These are phyloP conservation scores for Penicillium nordicum DNA, from an alignment of 2,329 filamentous ascomycete species.

Conservation along the genomic window DNA sequence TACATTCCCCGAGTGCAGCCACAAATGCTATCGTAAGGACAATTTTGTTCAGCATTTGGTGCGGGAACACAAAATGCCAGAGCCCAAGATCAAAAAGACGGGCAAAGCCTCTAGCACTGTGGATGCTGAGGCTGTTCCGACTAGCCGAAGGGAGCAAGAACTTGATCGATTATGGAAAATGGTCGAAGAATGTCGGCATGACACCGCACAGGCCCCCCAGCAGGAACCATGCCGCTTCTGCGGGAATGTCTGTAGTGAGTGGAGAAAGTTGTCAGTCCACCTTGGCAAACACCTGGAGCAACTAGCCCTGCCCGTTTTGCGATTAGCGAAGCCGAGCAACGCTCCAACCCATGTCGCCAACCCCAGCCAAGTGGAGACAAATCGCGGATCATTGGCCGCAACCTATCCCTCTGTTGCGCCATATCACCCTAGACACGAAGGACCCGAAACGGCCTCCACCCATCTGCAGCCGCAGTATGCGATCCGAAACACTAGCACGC, in stretches of 20 bases:
- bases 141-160: conserved; percentile 33
- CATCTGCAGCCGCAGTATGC: conserved; percentile 15
- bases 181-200: conserved; percentile 72
- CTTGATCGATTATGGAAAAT: conserved; percentile 69
- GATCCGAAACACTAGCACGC: conserved; percentile 9
- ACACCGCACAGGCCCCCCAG: conserved; percentile 62
- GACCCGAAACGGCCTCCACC: neutral
- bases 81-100: conserved; percentile 72
- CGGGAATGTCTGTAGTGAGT: conserved; percentile 72
- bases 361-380: neutral
- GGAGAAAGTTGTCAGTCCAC: conserved; percentile 94
- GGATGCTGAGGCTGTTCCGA: conserved; percentile 20
- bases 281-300: conserved; percentile 92
- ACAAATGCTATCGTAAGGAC: conserved; percentile 81
- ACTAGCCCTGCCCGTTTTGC: conserved; percentile 76
- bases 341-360: conserved; percentile 20
- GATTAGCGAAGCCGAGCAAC: conserved; percentile 44
- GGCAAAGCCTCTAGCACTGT: conserved; percentile 51
- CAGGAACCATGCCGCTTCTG: conserved; percentile 87
- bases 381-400: neutral
- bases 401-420: conserved; percentile 1
- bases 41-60: conserved; percentile 93
- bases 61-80: conserved; percentile 80
- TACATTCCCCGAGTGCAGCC: conserved; percentile 73
- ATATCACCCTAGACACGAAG: conserved; percentile 2